Percentiles rank a stretch among this genome's conserved stretches.
Evolutionary conservation across 345 rosid species (phyloP).

Genomic region (Bruguiera sexangula): DNA sequence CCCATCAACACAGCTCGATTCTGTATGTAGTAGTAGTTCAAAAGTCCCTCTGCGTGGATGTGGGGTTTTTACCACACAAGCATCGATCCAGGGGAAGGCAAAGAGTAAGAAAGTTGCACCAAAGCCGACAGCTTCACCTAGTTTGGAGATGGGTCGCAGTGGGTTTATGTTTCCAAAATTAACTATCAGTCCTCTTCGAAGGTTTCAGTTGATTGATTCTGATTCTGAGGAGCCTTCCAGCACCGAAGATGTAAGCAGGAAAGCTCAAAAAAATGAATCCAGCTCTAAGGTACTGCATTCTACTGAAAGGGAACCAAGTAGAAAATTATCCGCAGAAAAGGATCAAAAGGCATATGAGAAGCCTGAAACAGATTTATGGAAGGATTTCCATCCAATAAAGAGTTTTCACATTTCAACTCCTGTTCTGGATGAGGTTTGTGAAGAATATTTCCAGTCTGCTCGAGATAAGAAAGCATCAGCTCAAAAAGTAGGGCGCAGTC

Average conservation of each 20-base stretch:
- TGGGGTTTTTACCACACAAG: constrained; percentile 37
- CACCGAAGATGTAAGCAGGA: constrained; percentile 25
- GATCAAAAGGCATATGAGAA: constrained; percentile 18
- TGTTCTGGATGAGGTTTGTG: constrained; percentile 70
- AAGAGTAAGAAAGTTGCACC: constrained; percentile 34
- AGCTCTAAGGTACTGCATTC: constrained; percentile 25
- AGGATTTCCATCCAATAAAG: constrained; percentile 49
- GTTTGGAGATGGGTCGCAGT: constrained; percentile 30
- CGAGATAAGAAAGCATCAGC: constrained; percentile 33
- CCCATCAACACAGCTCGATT: constrained; percentile 37
- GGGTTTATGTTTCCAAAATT: constrained; percentile 45
- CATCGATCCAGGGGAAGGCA: constrained; percentile 32
- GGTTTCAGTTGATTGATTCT: constrained; percentile 74
- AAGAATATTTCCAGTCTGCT: constrained; percentile 65
- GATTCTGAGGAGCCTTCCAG: constrained; percentile 51
- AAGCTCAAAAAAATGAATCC: constrained; percentile 25
- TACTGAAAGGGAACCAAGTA: constrained; percentile 30
- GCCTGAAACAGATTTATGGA: constrained; percentile 49
- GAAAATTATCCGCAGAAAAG: constrained; percentile 22
- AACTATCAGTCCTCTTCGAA: constrained; percentile 75
- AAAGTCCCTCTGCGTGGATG: constrained; percentile 51
- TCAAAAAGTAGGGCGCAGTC: constrained; percentile 26
- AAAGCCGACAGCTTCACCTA: constrained; percentile 39
- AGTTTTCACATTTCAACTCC: constrained; percentile 57
- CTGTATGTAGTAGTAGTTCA: constrained; percentile 64